phyloP scores from a whole-genome alignment of 371 early-diverging fungal genomes.

The Synchytrium microbalum region DNA sequence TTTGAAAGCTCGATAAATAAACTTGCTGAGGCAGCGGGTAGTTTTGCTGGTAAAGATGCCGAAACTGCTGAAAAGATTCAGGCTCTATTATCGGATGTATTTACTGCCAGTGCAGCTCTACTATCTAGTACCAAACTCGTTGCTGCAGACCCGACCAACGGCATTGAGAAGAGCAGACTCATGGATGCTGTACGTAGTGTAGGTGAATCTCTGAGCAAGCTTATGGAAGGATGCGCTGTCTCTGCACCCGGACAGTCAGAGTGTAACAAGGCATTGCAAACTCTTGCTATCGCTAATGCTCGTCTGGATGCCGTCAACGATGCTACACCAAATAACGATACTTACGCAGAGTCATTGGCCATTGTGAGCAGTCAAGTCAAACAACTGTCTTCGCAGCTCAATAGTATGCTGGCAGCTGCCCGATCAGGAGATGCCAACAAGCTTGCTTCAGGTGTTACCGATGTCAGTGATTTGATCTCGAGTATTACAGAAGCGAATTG shows the following conservation, averaged over 20 bases:
- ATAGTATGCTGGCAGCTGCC: slow-evolving; percentile 8
- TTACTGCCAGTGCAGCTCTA: slow-evolving; percentile 10
- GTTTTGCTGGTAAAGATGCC: slow-evolving; percentile 19
- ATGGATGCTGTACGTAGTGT: slow-evolving; percentile 23
- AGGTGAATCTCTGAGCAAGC: slow-evolving; percentile 17
- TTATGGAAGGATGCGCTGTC: slow-evolving; percentile 29
- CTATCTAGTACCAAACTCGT: slow-evolving; percentile 21
- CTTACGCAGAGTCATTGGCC: slow-evolving; percentile 24
- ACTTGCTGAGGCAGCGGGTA: slow-evolving; percentile 16
- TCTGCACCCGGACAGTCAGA: slow-evolving; percentile 36
- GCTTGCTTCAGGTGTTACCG: background rate
- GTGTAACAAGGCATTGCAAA: slow-evolving; percentile 30
- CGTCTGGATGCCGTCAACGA: slow-evolving; percentile 25
- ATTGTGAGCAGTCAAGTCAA: slow-evolving; percentile 16
- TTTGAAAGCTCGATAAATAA: slow-evolving; percentile 22
- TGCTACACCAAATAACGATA: slow-evolving; percentile 10
- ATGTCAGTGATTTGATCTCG: slow-evolving; percentile 16
- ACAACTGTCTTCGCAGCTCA: slow-evolving; percentile 8
- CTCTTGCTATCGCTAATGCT: slow-evolving; percentile 15
- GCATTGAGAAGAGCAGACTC: slow-evolving; percentile 18
- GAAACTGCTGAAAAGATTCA: slow-evolving; percentile 12
- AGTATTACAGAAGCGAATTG: slow-evolving; percentile 23
- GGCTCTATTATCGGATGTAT: slow-evolving; percentile 10
- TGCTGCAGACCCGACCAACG: slow-evolving; percentile 19
- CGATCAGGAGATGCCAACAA: slow-evolving; percentile 9